Base-by-base conservation (phyloP, 495 filamentous ascomycete species). In the Aspergillus avenaceus region DNA sequence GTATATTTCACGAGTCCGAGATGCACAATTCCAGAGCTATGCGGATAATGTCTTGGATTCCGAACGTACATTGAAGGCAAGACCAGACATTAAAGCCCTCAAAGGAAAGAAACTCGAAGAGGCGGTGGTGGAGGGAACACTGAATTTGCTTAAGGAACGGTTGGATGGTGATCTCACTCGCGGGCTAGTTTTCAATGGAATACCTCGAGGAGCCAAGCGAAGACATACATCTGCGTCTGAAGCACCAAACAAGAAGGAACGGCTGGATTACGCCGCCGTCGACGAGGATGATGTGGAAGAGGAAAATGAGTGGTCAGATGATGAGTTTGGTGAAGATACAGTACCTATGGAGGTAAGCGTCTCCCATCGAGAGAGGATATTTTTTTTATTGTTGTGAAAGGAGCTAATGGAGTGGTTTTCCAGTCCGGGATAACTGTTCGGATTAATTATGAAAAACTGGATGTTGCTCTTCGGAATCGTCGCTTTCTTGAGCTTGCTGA, bases 391-490 rank as follows among this genome's bases (percentile, higher is more conserved):
- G 21, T 14, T 7, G 4, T 19, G 18, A 11, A 25, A 24, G 16
- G 28, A 14, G 29, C 52, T 56, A 25, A 50, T 41, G 14, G 18
- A 28, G 37, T 24, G 5, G 2, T 16, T 13, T 11, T 44, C 26
- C 18, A 84, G 79, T 68, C 78, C 25, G 68, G 84, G 45, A 66
- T 89, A 44, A 79, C 88, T 18, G 71, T 97, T 38, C 83, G 87
- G 24, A 75, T 97, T 21, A 96, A 96, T 64, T 85, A 90, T 61
- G 86, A 88, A 28, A 96, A 91, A 60, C 84, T 89, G 37, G 75
- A 82, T 4, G 87, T 97, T 12, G 76, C 86, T 14, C 77, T 95
- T 47, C 88, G 93, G 45, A 96, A 86, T 54, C 75, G 80, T 43
- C 83, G 83, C 19, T 84, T 98, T 25, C 80, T 86, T 31, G 55